A percentile compares a stretch with the other conserved stretches of the same genome.
Conservation (phyloP, 495 filamentous ascomycete genomes). For the Talaromyces stipitatus region DNA sequence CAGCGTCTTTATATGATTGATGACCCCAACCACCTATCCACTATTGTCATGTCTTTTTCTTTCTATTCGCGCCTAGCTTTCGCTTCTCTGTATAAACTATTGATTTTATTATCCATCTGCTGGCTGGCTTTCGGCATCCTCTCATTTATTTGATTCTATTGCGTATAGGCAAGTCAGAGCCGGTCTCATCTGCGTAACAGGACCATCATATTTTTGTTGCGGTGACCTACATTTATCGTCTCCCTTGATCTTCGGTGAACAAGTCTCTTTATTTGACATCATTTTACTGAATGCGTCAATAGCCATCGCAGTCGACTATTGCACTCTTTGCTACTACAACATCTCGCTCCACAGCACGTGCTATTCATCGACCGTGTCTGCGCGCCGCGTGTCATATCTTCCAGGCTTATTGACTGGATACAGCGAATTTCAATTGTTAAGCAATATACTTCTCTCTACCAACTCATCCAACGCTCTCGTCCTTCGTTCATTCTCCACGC, state of each 20-base stretch:
- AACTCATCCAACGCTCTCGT: not conserved
- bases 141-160: not conserved
- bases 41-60: not conserved
- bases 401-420: not conserved
- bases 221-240: not conserved
- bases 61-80: conserved; percentile 5
- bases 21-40: not conserved
- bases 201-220: not conserved
- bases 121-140: not conserved
- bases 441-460: not conserved
- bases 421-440: not conserved
- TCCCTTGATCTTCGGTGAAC: not conserved
- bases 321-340: not conserved
- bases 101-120: not conserved
- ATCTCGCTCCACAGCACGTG: not conserved
- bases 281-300: not conserved
- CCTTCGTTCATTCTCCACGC: not conserved
- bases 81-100: conserved; percentile 11
- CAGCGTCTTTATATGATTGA: not conserved
- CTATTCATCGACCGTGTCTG: not conserved
- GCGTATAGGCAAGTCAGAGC: not conserved
- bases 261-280: not conserved
- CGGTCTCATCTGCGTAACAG: not conserved
- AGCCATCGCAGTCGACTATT: not conserved
- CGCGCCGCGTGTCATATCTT: not conserved